Evolutionary conservation across 192 early-diverging fungal species (phyloP).

Genomic region (Coemansia sp.): DNA sequence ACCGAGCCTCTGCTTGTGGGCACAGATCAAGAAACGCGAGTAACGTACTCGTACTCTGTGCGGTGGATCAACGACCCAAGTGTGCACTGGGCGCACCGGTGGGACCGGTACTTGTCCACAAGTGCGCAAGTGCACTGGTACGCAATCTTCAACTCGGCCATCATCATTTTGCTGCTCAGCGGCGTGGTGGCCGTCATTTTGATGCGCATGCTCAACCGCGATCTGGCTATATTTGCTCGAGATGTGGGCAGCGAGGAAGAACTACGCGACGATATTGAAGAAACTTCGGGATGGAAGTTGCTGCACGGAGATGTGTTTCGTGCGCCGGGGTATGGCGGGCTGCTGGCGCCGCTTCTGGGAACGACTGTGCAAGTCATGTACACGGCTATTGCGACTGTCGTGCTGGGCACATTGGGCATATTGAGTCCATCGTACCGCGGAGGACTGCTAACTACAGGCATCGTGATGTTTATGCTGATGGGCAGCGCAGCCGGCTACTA

Average conservation of each 20-base stretch:
- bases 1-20: conserved; percentile 24
- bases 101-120: conserved; percentile 64
- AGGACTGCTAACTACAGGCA: conserved; percentile 58
- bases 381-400: conserved; percentile 56
- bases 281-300: conserved; percentile 73
- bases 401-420: conserved; percentile 59
- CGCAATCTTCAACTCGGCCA: conserved; percentile 67
- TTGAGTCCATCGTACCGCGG: conserved; percentile 68
- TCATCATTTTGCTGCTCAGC: conserved; percentile 67
- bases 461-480: conserved; percentile 59
- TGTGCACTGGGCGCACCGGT: conserved; percentile 59
- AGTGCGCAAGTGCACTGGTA: conserved; percentile 65
- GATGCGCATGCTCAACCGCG: conserved; percentile 65
- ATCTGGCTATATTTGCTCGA: conserved; percentile 47
- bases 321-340: conserved; percentile 60
- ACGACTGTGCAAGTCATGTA: conserved; percentile 69
- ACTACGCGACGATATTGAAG: conserved; percentile 63
- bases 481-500: conserved; percentile 65
- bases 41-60: conserved; percentile 73
- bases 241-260: conserved; percentile 42
- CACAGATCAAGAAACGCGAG: conserved; percentile 21
- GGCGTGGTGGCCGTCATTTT: conserved; percentile 67
- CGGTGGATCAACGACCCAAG: conserved; percentile 61
- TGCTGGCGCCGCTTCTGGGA: conserved; percentile 72
- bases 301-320: conserved; percentile 78